Base-by-base conservation (phyloP, 345 rosid genomes). In the Dipteronia dyeriana region DNA sequence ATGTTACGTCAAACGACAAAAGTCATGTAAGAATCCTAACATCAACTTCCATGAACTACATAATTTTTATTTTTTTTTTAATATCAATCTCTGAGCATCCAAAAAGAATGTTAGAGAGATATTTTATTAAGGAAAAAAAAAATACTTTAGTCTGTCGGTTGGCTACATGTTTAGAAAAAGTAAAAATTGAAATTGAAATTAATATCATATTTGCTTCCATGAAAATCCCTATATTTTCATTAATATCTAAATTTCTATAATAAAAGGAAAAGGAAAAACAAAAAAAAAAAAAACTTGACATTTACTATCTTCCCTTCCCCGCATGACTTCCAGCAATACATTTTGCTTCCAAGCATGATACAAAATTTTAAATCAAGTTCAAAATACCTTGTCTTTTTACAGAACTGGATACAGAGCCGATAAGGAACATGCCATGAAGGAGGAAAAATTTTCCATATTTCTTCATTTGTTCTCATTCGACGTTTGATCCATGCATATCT, bases 401-500 rank as follows among this genome's bases (percentile, higher is more conserved):
- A 96, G 84, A 96, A 96, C 79, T 90, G 94, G 90, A 96, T 94
- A 80, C 97, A 92, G 20, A 96, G 88, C 65, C 94, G 92, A 79
- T 96, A 96, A 31, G 98, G 95, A 57, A 96, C 99, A 82, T 94
- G 98, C 99, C 99, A 96, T 29, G 97, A 88, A 59, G 88, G 76
- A 83, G 99, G 99, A 83, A 96, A 96, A 31, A 91, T 94, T 84
- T 94, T 92, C 98, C 98, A 96, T 68, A 90, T 91, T 84, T 96
- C 99, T 85, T 94, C 97, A 75, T 96, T 96, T 70, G 98, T 92
- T 84, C 94, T 90, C 71, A 96, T 94, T 75, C 97, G 89, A 79
- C 98, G 97, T 87, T 92, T 96, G 78, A 94, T 92, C 99, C 99
- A 96, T 73, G 98, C 95, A 86, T 94, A 96, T 80, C 98, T 85